Conservation (phyloP, 2,329 filamentous ascomycete genomes). For the Pseudogymnoascus sp. region DNA sequence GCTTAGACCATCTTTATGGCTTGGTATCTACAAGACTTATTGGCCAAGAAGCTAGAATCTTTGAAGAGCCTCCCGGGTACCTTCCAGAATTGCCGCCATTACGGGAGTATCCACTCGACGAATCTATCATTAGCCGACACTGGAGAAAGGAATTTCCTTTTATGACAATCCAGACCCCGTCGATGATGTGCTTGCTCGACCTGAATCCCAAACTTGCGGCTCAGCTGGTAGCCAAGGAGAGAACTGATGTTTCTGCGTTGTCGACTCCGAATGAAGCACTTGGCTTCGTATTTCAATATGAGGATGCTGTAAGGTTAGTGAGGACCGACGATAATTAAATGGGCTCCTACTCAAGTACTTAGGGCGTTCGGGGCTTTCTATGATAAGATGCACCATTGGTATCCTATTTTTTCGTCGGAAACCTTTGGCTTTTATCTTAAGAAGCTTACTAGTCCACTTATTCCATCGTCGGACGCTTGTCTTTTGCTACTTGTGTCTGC, state of each 20-base stretch:
- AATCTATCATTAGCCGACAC: conserved; percentile 16
- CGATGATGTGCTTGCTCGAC: conserved; percentile 14
- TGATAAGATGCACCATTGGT: conserved; percentile 23
- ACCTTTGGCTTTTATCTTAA: conserved; percentile 21
- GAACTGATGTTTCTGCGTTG: conserved; percentile 13
- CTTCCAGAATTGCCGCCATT: background rate
- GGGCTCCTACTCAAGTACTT: background rate
- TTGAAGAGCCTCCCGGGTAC: background rate
- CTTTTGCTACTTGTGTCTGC: conserved; percentile 25
- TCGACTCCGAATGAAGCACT: conserved; percentile 12
- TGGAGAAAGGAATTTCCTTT: conserved; percentile 17
- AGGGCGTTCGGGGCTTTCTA: conserved; percentile 23
- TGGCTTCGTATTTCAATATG: conserved; percentile 16
- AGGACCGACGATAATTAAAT: background rate
- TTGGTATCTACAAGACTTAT: conserved; percentile 1
- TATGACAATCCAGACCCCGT: conserved; percentile 17
- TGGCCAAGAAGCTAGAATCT: background rate
- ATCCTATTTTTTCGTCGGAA: conserved; percentile 22
- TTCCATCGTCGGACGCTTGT: conserved; percentile 20
- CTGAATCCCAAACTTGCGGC: conserved; percentile 12
- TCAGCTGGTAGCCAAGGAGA: conserved; percentile 13
- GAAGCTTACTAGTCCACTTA: conserved; percentile 18
- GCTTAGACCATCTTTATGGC: conserved; percentile 11
- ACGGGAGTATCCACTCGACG: conserved; percentile 14
- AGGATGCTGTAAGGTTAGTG: conserved; percentile 14